A percentile compares a stretch with the other conserved stretches of the same genome.
Conservation (phyloP, 225 moss, liverwort and hornwort species). For the Bryum argenteum region DNA sequence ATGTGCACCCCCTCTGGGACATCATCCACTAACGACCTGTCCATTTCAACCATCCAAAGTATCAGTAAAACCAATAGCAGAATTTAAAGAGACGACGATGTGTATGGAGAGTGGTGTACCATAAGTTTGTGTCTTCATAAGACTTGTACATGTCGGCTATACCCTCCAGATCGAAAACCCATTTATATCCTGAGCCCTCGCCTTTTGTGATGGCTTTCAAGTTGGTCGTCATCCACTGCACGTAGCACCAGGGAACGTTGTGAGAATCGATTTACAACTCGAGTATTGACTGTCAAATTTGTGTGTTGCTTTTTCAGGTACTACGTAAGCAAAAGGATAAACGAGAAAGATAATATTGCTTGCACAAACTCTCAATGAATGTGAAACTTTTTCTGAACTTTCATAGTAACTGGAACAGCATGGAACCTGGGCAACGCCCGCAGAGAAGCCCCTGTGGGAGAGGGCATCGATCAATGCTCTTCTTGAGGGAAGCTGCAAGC, state of each 20-base stretch:
- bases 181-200: conserved; percentile 50
- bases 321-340: too few relatives aligned
- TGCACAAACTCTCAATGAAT: background rate
- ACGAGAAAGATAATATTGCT: too few relatives aligned
- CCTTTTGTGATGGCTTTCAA: conserved; percentile 48
- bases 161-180: conserved; percentile 87
- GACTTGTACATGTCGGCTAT: conserved; percentile 88
- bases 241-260: conserved; percentile 9
- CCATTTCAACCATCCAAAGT: conserved; percentile 7
- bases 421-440: conserved; percentile 77
- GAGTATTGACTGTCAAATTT: too few relatives aligned
- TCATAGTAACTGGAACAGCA: conserved; percentile 15
- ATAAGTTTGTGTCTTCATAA: conserved; percentile 86
- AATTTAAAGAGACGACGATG: background rate
- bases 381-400: background rate
- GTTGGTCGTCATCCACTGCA: conserved; percentile 98
- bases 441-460: conserved; percentile 73
- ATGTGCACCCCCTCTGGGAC: conserved; percentile 92
- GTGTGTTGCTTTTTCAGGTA: too few relatives aligned
- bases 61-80: background rate
- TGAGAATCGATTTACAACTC: conserved; percentile 3
- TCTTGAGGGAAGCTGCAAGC: conserved; percentile 65
- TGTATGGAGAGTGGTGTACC: conserved; percentile 40
- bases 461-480: conserved; percentile 78
- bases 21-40: conserved; percentile 87